These are phyloP conservation scores for Mytilinidion resinicola DNA, from an alignment of 495 filamentous ascomycete species.

Conservation along the genomic window DNA sequence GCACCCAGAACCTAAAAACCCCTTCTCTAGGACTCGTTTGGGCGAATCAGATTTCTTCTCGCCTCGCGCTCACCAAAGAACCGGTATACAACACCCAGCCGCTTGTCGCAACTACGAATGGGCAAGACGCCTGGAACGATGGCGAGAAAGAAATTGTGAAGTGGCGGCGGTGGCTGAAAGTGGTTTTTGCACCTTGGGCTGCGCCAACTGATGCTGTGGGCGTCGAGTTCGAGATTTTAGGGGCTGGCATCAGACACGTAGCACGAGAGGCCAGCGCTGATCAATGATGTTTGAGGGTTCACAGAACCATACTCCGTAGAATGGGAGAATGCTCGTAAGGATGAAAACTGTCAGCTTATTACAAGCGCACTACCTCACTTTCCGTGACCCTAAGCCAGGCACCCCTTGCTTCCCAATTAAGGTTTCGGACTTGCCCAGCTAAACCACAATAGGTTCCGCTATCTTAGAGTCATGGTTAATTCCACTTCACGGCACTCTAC, in stretches of 20 bases:
- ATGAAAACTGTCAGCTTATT: no score
- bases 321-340: no score
- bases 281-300: no score
- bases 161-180: slow-evolving; percentile 65
- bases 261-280: not conserved
- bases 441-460: no score
- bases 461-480: no score
- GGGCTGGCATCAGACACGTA: slow-evolving; percentile 20
- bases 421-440: no score
- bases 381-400: no score
- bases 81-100: slow-evolving; percentile 23
- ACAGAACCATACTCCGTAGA: no score
- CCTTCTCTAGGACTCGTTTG: slow-evolving; percentile 83
- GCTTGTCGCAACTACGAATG: slow-evolving; percentile 19
- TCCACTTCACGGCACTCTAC: no score
- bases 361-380: no score
- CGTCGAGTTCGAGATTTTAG: slow-evolving; percentile 21
- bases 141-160: slow-evolving; percentile 29
- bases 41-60: slow-evolving; percentile 77
- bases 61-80: slow-evolving; percentile 66
- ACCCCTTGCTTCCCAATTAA: no score
- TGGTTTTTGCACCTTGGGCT: slow-evolving; percentile 72
- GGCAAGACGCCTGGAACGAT: slow-evolving; percentile 28
- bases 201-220: slow-evolving; percentile 23
- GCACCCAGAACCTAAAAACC: slow-evolving; percentile 57